These are phyloP conservation scores for Phaseolus coccineus DNA, from an alignment of 331 rosid genomes.

Conservation along the genomic window DNA sequence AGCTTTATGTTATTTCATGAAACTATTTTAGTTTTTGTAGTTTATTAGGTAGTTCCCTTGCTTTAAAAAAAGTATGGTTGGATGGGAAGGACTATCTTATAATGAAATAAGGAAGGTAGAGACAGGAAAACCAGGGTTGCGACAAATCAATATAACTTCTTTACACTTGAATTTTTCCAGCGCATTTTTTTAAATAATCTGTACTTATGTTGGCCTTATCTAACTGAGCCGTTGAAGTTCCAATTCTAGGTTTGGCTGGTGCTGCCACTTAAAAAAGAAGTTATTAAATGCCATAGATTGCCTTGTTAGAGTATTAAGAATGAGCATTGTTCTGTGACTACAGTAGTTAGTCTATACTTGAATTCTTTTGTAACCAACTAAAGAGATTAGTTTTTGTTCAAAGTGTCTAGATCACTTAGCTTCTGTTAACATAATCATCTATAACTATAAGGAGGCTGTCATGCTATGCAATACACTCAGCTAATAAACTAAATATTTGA, in stretches of 20 bases:
- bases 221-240: neutral
- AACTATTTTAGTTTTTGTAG: neutral
- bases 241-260: conserved; percentile 7
- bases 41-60: neutral
- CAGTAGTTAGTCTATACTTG: neutral
- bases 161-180: neutral
- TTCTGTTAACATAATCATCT: too few species aligned
- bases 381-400: neutral
- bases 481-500: too few species aligned
- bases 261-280: neutral
- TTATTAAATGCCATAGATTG: neutral
- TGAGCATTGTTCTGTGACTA: neutral
- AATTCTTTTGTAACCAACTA: neutral
- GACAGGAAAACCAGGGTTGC: conserved; percentile 17
- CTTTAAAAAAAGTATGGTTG: neutral
- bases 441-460: too few species aligned
- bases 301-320: neutral
- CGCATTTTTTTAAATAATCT: too few species aligned
- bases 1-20: conserved; percentile 21
- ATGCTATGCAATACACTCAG: too few species aligned
- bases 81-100: conserved; percentile 16
- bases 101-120: conserved; percentile 1
- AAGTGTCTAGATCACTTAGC: neutral
- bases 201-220: neutral
- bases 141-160: conserved; percentile 1